Evolutionary conservation across 768 basidiomycete species (phyloP), one percentile per base, ranked within the genome.

Genomic region (Rubroboletus satanas): DNA sequence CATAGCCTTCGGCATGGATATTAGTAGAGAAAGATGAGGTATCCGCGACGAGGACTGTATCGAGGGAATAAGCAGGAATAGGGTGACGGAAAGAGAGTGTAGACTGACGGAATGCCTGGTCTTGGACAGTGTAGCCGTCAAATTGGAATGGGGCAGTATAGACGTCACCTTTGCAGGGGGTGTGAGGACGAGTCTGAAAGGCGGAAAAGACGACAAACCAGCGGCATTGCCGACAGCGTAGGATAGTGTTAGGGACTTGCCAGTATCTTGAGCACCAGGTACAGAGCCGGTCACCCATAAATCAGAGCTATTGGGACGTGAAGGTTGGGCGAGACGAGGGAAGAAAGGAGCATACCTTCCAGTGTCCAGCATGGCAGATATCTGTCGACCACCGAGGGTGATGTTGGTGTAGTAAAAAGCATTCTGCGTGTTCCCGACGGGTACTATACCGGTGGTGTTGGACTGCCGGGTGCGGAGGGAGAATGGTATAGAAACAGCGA

Each of bases 341-440:
- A 18, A 32, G 44, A 45, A 18, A 26, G n/a, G 33, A 42, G 18
- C 23, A 4, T 57, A 85, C 87, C 88, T 90, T 71, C 89, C 89
- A 7, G 88, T 90, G 66, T 91, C 89, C 50, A 91, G 69, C 62
- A 88, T 73, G 49, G 90, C 85, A 23, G 78, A 75, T 58, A 87
- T 72, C 5, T 72, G 63, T 21, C 70, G 70, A 17, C 85, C 85
- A 15, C 81, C 85, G 41, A 91, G 71, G 15, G 85, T 87, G 58
- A 91, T 77, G 62, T 88, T 89, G 38, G 79, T 75, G 47, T 85
- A 81, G 65, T 91, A 91, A 63, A 88, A 83, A 0, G 83, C 77
- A 73, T 91, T 90, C 60, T 82, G 83, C 0, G 79, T 83, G 71
- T 90, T 86, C 26, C 72, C 72, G 28, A 90, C 71, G 15, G 82